Conservation (phyloP, 306 rosid genomes). For the Comarum palustre region DNA sequence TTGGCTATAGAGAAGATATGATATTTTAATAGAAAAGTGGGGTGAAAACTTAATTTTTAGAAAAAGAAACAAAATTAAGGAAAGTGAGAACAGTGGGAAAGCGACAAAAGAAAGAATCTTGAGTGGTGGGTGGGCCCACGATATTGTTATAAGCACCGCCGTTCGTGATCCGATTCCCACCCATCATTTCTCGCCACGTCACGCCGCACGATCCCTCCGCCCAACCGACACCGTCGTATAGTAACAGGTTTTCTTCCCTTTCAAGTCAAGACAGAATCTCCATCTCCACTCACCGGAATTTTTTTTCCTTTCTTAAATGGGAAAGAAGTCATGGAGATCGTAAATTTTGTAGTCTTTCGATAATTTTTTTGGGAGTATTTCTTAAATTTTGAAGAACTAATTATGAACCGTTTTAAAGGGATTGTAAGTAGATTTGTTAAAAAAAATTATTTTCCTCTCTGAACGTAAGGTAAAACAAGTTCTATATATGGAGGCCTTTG, state of each 20-base stretch:
- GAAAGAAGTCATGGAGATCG: not conserved
- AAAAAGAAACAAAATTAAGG: not conserved
- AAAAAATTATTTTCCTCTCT: too few relatives aligned
- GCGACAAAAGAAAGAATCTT: constrained; percentile 28
- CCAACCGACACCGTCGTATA: not conserved
- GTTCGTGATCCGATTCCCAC: constrained; percentile 44
- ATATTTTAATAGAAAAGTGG: not conserved
- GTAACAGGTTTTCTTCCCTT: not conserved
- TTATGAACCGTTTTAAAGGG: too few relatives aligned
- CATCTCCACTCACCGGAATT: not conserved
- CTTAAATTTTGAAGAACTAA: too few relatives aligned
- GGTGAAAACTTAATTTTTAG: too few relatives aligned
- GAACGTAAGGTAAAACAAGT: not conserved
- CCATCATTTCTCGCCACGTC: constrained; percentile 32
- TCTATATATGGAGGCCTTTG: not conserved
- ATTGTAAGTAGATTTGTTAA: too few relatives aligned
- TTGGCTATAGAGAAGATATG: not conserved
- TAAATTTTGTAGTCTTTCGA: too few relatives aligned
- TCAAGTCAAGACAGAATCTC: constrained; percentile 8
- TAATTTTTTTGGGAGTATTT: too few relatives aligned
- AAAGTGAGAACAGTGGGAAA: not conserved
- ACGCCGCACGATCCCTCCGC: not conserved
- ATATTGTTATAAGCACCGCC: constrained; percentile 37
- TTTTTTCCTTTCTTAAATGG: not conserved
- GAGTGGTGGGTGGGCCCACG: constrained; percentile 17